A percentile compares a stretch with the other conserved stretches of the same genome.
phyloP scores from a whole-genome alignment of 1,284 basidiomycete species.

The Chalciporus sp. region DNA sequence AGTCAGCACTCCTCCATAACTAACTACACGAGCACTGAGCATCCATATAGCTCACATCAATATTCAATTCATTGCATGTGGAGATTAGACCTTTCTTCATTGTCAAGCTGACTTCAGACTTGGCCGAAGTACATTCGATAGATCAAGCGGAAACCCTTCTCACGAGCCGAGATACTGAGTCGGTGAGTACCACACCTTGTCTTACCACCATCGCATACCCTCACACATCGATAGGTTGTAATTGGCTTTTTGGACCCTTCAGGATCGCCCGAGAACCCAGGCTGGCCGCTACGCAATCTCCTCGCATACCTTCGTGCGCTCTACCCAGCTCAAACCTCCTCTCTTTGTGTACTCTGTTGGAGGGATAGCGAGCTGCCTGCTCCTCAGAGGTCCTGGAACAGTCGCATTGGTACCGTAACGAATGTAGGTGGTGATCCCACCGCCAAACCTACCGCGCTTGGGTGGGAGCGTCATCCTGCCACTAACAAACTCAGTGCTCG shows the following conservation, averaged over 20 bases:
- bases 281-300: conserved; percentile 94
- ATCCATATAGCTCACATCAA: conserved; percentile 45
- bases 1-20: conserved; percentile 4
- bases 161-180: conserved; percentile 38
- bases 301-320: conserved; percentile 75
- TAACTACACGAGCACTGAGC: background rate
- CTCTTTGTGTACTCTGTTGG: conserved; percentile 76
- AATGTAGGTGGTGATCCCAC: conserved; percentile 22
- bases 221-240: conserved; percentile 46
- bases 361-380: conserved; percentile 58
- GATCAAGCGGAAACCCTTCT: conserved; percentile 62
- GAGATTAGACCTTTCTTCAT: conserved; percentile 61
- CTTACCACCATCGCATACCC: conserved; percentile 3
- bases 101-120: conserved; percentile 40
- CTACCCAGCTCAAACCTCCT: conserved; percentile 50
- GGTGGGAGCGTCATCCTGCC: conserved; percentile 90
- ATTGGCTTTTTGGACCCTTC: conserved; percentile 90
- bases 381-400: conserved; percentile 52
- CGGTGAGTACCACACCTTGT: conserved; percentile 34
- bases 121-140: conserved; percentile 50
- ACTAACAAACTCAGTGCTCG: conserved; percentile 85
- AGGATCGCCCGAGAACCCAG: conserved; percentile 73
- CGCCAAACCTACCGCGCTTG: conserved; percentile 68
- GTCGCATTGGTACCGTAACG: conserved; percentile 58
- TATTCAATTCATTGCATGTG: conserved; percentile 50